Percentiles rank a stretch among this genome's conserved stretches.
These are phyloP conservation scores for Linanthus parryae DNA, from an alignment of 148 eudicot genomes.

Conservation along the genomic window DNA sequence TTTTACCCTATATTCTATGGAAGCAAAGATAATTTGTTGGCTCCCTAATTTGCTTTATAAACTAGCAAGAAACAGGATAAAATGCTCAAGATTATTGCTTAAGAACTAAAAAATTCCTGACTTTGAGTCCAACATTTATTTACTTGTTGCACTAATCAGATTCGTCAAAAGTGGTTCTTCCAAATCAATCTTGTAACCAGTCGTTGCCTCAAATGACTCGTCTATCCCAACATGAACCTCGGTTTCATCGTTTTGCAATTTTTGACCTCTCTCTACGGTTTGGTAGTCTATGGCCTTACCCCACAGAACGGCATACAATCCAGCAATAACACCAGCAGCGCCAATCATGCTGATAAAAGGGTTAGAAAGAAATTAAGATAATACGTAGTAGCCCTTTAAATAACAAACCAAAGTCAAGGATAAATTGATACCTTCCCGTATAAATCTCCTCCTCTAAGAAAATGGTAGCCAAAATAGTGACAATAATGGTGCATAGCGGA, in stretches of 20 bases:
- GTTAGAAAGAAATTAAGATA: too few relatives aligned
- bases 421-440: constrained; percentile 44
- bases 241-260: constrained; percentile 7
- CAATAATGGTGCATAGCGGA: constrained; percentile 57
- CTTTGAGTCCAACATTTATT: too few relatives aligned
- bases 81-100: too few relatives aligned
- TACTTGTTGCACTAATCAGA: too few relatives aligned
- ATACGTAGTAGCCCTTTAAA: too few relatives aligned
- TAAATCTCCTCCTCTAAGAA: constrained; percentile 60
- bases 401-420: not conserved
- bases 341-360: constrained; percentile 43
- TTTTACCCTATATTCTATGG: too few relatives aligned
- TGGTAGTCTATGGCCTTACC: constrained; percentile 50
- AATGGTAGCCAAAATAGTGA: constrained; percentile 39
- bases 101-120: too few relatives aligned
- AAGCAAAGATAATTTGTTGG: too few relatives aligned
- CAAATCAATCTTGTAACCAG: constrained; percentile 23
- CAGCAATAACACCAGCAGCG: constrained; percentile 39
- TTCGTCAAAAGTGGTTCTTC: constrained; percentile 53
- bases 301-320: constrained; percentile 75
- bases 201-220: constrained; percentile 16
- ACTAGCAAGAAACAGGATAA: too few relatives aligned
- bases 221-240: constrained; percentile 9
- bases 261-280: constrained; percentile 3
- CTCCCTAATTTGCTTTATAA: too few relatives aligned